Evolutionary conservation across 257 asterid genomes (phyloP).

Genomic region (Nicotiana otophora): DNA sequence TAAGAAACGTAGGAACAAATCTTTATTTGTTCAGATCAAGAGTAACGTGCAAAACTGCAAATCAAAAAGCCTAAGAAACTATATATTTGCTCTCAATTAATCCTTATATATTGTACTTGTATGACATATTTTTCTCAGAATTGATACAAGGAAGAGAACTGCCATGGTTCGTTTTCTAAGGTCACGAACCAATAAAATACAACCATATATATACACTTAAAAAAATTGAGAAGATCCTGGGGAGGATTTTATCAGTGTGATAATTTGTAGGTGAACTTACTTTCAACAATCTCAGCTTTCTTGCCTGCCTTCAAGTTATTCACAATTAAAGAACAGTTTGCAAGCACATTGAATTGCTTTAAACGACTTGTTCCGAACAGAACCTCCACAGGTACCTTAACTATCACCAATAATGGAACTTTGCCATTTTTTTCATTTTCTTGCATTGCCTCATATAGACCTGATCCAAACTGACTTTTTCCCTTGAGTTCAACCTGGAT

Average conservation of each 20-base stretch:
- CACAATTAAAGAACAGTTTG: slow-evolving; percentile 29
- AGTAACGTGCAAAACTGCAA: background rate
- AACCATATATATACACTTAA: background rate
- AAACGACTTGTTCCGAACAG: background rate
- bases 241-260: background rate
- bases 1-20: background rate
- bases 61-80: background rate
- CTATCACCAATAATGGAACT: slow-evolving; percentile 42
- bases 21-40: background rate
- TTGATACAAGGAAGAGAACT: background rate
- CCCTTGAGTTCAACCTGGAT: slow-evolving; percentile 36
- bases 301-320: slow-evolving; percentile 32
- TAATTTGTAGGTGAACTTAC: background rate
- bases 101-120: background rate
- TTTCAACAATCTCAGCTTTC: slow-evolving; percentile 25
- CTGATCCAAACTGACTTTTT: slow-evolving; percentile 28
- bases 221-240: background rate
- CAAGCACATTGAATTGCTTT: slow-evolving; percentile 17
- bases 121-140: background rate
- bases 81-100: background rate
- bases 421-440: slow-evolving; percentile 16
- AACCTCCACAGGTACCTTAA: slow-evolving; percentile 30
- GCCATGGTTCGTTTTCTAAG: background rate
- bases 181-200: background rate
- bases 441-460: slow-evolving; percentile 20